phyloP scores from a whole-genome alignment of 495 filamentous ascomycete species.

The Xylaria telfairii region DNA sequence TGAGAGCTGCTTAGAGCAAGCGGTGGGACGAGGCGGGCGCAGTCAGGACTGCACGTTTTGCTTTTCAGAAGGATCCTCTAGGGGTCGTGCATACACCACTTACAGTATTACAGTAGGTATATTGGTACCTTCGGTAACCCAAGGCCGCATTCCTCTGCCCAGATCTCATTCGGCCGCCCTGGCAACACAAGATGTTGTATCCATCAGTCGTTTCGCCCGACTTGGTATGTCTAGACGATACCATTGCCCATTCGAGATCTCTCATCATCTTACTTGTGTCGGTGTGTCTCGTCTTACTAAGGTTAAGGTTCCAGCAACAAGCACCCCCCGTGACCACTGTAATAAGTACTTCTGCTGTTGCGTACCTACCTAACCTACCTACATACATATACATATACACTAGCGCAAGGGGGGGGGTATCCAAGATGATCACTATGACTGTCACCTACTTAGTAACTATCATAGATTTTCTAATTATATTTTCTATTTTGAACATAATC shows the following conservation, averaged over 20 bases:
- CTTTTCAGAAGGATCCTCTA: slow-evolving; percentile 1
- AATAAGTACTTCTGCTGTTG: too few species aligned
- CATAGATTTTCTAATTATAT: too few species aligned
- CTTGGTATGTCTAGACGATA: slow-evolving; percentile 17
- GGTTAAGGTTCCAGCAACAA: background rate
- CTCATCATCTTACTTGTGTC: background rate
- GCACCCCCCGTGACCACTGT: background rate
- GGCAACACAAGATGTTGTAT: slow-evolving; percentile 8
- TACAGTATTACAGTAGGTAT: too few species aligned
- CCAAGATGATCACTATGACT: too few species aligned
- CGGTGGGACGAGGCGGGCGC: background rate
- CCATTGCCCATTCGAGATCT: background rate
- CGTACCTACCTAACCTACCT: too few species aligned
- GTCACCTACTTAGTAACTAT: too few species aligned
- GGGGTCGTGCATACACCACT: slow-evolving; percentile 16
- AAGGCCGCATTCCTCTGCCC: background rate
- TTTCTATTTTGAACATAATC: too few species aligned
- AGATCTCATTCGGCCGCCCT: slow-evolving; percentile 3
- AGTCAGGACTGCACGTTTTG: background rate
- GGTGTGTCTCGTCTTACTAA: background rate
- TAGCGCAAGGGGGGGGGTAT: too few species aligned
- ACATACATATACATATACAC: too few species aligned
- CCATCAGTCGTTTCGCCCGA: slow-evolving; percentile 12
- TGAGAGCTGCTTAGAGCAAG: background rate
- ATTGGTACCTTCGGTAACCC: too few species aligned